Percentiles rank a stretch among this genome's conserved stretches.
Evolutionary conservation across 2,329 filamentous ascomycete species (phyloP).

Genomic region (Beauveria pseudobassiana): DNA sequence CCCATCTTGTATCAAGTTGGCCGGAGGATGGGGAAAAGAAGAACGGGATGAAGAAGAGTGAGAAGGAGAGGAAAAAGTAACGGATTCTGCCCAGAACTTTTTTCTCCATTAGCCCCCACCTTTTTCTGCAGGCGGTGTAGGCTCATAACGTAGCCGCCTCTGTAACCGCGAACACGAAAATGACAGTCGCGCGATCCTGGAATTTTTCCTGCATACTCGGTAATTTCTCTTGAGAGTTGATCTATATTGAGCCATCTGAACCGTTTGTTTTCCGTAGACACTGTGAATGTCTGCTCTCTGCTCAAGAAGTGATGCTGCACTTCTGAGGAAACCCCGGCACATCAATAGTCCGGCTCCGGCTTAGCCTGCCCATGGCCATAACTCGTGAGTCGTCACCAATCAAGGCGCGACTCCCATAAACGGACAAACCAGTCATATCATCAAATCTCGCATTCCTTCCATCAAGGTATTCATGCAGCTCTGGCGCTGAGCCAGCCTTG

Average conservation of each 20-base stretch:
- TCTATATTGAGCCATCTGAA: too few species aligned
- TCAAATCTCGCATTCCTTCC: background rate
- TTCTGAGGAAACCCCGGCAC: background rate
- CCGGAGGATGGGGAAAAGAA: background rate
- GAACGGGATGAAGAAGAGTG: background rate
- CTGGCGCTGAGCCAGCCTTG: conserved; percentile 8
- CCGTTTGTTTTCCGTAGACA: too few species aligned
- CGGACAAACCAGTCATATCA: background rate
- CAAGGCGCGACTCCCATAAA: background rate
- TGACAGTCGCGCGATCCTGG: too few species aligned
- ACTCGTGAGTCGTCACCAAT: background rate
- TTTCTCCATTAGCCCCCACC: conserved; percentile 6
- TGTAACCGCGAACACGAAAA: too few species aligned
- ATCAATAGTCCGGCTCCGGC: conserved; percentile 5
- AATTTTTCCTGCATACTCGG: too few species aligned
- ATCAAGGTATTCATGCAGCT: conserved; percentile 9
- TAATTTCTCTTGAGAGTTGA: too few species aligned
- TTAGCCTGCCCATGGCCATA: background rate
- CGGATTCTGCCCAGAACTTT: conserved; percentile 3
- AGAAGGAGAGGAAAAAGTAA: background rate
- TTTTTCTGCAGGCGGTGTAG: conserved; percentile 10
- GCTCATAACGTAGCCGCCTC: too few species aligned
- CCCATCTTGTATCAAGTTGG: conserved; percentile 54
- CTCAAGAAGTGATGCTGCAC: background rate
- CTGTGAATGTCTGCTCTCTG: background rate